Base-by-base conservation (phyloP, 345 rosid genomes). In the Brassica juncea region DNA sequence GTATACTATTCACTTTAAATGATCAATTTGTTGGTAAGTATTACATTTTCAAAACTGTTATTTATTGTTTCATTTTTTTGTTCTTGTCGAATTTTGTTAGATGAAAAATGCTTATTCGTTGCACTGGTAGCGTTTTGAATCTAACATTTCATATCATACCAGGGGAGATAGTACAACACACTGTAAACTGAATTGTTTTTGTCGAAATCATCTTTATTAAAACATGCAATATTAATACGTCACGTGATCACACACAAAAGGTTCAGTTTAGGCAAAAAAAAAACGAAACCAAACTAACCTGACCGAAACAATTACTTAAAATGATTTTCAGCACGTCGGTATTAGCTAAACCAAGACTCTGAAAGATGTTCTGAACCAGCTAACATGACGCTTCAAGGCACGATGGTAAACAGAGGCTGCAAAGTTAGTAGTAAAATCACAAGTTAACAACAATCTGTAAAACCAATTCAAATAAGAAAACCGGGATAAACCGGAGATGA, bases 361-460 rank as follows among this genome's bases (percentile, higher is more conserved):
- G 74, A 70, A 70, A 49, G 35, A 47, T 8, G 59, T 68, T 75
- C 30, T 14, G 59, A 65, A 76, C 52, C 35, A 66, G 72, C 65
- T 68, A 47, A 49, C 47, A 34, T 27, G 65, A 63, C 49, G 61
- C 30, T 59, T 88, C 89, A 93, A 6, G 96, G 91, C 27, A 35
- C 86, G 73, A 95, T 90, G 32, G 82, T 80, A 80, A 93, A 86
- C 59, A 95, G 87, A 65, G 97, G 96, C 98, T 91, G 98, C 92
- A 84, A 0, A n/a, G 15, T 55, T 78, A 66, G 28, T 66, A 14
- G 12, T 42, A 54, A 71, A 32, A 63, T 55, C 39, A 42, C 8
- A 47, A 34, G 35, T 75, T 58, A 81, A 34, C 49, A 23, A 23
- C 44, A 19, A 19, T 58, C 57, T n/a, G 30, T 42, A 64, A 74